Evolutionary conservation across 1,139 yeast species (phyloP), one percentile per base, ranked within the genome.

Genomic region (Diutina mesorugosa): DNA sequence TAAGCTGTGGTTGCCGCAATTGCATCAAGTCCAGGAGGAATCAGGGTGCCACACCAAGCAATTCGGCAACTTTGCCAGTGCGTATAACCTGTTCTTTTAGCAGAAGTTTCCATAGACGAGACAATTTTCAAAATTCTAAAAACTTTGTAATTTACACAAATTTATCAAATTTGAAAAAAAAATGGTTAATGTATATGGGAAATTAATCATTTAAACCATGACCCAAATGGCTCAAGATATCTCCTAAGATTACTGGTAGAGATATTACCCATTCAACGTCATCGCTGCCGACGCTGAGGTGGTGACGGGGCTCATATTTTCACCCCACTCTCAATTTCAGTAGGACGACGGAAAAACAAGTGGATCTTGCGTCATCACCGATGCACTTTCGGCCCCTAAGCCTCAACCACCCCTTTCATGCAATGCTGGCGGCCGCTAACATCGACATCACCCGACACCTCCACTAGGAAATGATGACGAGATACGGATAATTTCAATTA

Each of bases 1-100:
- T 68, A 65, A 72, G 46, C 67, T 73, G 51, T 88, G 96, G 95
- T 69, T 89, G 70, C 90, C 90, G 0, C 81, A 81, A 57, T 90
- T 95, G 45, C 76, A 77, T 38, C 60, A 62, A 12, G 67, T 78
- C 47, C 66, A 69, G 57, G 82, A 78, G 56, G 53, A 62, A 0
- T 65, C 69, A 30, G 69, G 68, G 6, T 74, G 79, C 47, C 10
- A 35, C n/a, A 35, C n/a, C 9, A 35, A 35, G 41, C 41, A 35
- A 35, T 10, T 35, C n/a, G 41, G 41, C 14, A 35, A 35, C 41
- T 35, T 35, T 35, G n/a, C 41, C 41, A 35, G 4, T 4, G 41
- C 41, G n/a, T 35, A 35, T 35, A 35, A 35, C 16, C 41, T 35
- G 41, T 35, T 35, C n/a, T 35, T 35, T 35, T 35, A 35, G 41